These are phyloP conservation scores for Kwoniella botswanensis DNA, from an alignment of 768 basidiomycete species.

Conservation along the genomic window DNA sequence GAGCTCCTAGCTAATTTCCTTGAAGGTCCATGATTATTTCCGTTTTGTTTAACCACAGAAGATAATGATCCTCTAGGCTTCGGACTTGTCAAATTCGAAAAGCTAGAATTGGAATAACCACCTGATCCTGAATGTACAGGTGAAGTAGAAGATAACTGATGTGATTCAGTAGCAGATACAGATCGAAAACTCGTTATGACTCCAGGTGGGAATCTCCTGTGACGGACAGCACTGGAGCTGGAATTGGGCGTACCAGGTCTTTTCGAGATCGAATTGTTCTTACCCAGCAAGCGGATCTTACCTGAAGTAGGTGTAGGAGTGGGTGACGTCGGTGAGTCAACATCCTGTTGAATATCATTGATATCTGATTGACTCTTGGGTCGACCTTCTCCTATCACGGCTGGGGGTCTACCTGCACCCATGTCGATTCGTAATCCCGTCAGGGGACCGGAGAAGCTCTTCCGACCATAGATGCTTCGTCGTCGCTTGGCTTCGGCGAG, in stretches of 20 bases:
- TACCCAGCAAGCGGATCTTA: conserved; percentile 5
- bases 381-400: conserved; percentile 35
- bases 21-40: conserved; percentile 3
- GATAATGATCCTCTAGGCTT: conserved; percentile 19
- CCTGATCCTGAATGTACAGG: not conserved
- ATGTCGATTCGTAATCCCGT: conserved; percentile 41
- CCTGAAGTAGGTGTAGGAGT: conserved; percentile 12
- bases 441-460: conserved; percentile 31
- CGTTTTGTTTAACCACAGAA: not conserved
- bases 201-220: conserved; percentile 22
- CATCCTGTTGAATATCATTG: not conserved
- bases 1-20: conserved; percentile 44
- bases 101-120: not conserved
- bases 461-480: conserved; percentile 22
- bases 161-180: conserved; percentile 23
- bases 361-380: conserved; percentile 11
- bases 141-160: conserved; percentile 2
- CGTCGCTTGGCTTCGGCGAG: conserved; percentile 43
- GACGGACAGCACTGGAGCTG: conserved; percentile 8
- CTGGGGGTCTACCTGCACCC: conserved; percentile 35
- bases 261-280: conserved; percentile 11
- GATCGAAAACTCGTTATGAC: conserved; percentile 22
- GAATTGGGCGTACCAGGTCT: conserved; percentile 25
- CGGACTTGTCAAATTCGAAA: conserved; percentile 7
- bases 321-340: conserved; percentile 15